These are phyloP conservation scores for Scutellaria galericulata DNA, from an alignment of 257 asterid genomes.

Conservation along the genomic window DNA sequence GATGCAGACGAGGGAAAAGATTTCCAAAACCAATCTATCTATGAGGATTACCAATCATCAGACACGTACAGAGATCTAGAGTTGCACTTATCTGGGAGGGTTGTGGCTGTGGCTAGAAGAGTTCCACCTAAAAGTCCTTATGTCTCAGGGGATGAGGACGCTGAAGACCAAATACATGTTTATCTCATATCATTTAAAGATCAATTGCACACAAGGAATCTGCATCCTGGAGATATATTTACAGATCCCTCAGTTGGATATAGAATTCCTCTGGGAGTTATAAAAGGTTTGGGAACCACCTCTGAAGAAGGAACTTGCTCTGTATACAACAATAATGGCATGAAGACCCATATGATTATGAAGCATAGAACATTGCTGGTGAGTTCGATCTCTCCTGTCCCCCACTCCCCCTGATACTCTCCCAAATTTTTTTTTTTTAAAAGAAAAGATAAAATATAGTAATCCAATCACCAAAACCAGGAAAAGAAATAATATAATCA, in stretches of 20 bases:
- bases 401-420: too few species aligned
- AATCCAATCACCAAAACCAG: not conserved
- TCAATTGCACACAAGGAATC: constrained; percentile 32
- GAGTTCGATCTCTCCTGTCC: constrained; percentile 15
- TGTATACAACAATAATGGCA: constrained; percentile 62
- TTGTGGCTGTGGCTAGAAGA: constrained; percentile 83
- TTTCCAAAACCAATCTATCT: constrained; percentile 41
- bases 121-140: constrained; percentile 53
- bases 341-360: constrained; percentile 83
- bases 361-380: constrained; percentile 94
- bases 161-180: constrained; percentile 68
- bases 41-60: constrained; percentile 41
- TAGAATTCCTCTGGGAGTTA: constrained; percentile 66
- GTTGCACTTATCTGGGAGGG: constrained; percentile 75
- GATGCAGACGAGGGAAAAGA: constrained; percentile 37
- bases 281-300: constrained; percentile 81
- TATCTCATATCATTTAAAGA: constrained; percentile 56
- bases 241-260: constrained; percentile 46
- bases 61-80: constrained; percentile 78
- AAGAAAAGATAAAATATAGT: not conserved
- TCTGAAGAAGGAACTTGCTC: constrained; percentile 88
- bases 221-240: constrained; percentile 29
- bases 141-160: constrained; percentile 45
- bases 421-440: too few species aligned
- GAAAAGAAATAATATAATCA: constrained; percentile 6